A percentile compares a stretch with the other conserved stretches of the same genome.
phyloP scores from a whole-genome alignment of 106 monocot species.

The Iris macrosiphon region DNA sequence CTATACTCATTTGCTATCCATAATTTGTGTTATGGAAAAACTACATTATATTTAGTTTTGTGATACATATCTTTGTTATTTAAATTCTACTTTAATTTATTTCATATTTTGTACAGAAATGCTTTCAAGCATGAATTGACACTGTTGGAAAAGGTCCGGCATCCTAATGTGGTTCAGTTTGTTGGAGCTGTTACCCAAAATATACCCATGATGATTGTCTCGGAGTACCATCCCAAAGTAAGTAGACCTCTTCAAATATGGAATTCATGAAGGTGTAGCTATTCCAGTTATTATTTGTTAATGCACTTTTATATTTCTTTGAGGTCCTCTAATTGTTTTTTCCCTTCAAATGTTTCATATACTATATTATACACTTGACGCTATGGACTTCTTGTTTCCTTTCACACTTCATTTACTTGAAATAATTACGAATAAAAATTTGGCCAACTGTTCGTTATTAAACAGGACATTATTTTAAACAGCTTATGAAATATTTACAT shows the following conservation, averaged over 20 bases:
- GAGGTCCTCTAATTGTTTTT: too few species aligned
- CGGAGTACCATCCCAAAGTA: conserved; percentile 77
- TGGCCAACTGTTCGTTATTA: neutral
- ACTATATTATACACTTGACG: neutral
- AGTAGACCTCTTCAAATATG: conserved; percentile 1
- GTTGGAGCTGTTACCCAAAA: conserved; percentile 95
- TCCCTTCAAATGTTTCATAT: too few species aligned
- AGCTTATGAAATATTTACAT: neutral
- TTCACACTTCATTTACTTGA: neutral
- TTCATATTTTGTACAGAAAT: conserved; percentile 44
- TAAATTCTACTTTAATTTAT: neutral
- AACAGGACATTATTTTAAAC: neutral
- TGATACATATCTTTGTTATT: neutral
- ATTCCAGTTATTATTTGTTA: neutral
- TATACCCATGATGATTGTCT: conserved; percentile 93
- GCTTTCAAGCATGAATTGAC: conserved; percentile 87
- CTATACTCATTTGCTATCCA: neutral
- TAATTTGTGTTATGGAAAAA: neutral
- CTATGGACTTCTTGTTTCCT: neutral
- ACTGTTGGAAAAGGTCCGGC: conserved; percentile 71
- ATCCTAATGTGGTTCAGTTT: conserved; percentile 92
- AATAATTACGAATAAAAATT: neutral
- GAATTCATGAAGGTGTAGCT: neutral
- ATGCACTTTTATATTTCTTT: neutral
- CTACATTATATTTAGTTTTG: neutral